These are phyloP conservation scores for Aspergillus awamori DNA, from an alignment of 2,329 filamentous ascomycete species.

Conservation along the genomic window DNA sequence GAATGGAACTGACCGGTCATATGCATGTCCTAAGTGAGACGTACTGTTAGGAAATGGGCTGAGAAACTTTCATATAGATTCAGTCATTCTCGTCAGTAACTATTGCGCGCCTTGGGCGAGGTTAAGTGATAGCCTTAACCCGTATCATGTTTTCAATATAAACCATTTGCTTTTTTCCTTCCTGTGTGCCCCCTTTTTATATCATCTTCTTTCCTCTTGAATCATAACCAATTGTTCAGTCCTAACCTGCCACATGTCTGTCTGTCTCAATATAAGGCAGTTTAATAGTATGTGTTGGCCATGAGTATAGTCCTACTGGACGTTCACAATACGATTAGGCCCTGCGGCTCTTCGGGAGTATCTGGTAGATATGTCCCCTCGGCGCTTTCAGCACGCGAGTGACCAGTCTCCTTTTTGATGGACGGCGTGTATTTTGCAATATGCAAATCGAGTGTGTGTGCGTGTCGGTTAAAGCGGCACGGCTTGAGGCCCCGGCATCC, in stretches of 20 bases:
- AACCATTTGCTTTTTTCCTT: too few species aligned
- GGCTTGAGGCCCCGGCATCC: slow-evolving; percentile 35
- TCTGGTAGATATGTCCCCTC: background rate
- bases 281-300: background rate
- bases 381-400: background rate
- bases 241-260: background rate
- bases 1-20: too few species aligned
- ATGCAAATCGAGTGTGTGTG: slow-evolving; percentile 28
- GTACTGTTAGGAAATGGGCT: too few species aligned
- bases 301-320: background rate
- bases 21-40: too few species aligned
- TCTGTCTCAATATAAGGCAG: background rate
- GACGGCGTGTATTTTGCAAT: background rate
- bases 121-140: too few species aligned
- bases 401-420: background rate
- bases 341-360: background rate
- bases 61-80: too few species aligned
- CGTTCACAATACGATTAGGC: background rate
- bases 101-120: too few species aligned
- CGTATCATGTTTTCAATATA: too few species aligned
- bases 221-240: too few species aligned
- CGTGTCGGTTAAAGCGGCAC: slow-evolving; percentile 33
- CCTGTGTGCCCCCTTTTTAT: too few species aligned
- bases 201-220: too few species aligned
- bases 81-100: too few species aligned